Evolutionary conservation across 768 basidiomycete genomes (phyloP), one percentile per base, ranked within the genome.

Genomic region (Candolleomyces aberdarensis): DNA sequence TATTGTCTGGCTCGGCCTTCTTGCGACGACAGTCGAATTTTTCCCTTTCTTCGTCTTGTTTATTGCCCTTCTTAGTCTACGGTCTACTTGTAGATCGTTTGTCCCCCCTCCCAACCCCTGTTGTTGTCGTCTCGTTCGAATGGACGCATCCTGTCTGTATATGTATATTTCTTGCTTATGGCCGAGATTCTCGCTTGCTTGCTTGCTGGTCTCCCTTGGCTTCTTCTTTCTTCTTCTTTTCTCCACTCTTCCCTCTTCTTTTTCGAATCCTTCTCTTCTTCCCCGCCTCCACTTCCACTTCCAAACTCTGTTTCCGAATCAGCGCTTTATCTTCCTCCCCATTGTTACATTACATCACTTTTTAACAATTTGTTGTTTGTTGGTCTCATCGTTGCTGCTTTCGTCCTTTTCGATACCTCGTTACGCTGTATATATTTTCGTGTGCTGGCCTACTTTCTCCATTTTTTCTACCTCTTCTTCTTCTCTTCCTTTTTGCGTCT

Each of bases 361-460:
- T 36, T 36, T 8, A 36, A 36, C 36, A 26, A 8, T 36, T 36
- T 36, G 36, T 36, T 36, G 36, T 36, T 36, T 36, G 36, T 36
- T 36, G 36, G 36, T 36, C 11, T 36, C 5, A 11, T 36, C 36
- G 36, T 36, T 11, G 36, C 11, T 36, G 36, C 36, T 36, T 11
- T 36, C 36, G 36, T 57, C 36, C 20, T 41, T 50, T 64, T 61
- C 58, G 57, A 41, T 66, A 68, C 64, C 44, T 46, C 14, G 44
- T 46, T 46, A 17, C 19, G 44, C 19, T 46, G 44, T 46, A 46
- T 20, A 17, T 46, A 46, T 17, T 46, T 46, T 46, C 17, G 44
- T 46, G 53, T 48, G 36, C 6, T 36, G 6, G 36, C 39, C 40
- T 55, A 26, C 15, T 41, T 31, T 53, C 26, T 26, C 26, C 26